phyloP scores from a whole-genome alignment of 2,329 filamentous ascomycete species.

The Bipolaris victoriae region DNA sequence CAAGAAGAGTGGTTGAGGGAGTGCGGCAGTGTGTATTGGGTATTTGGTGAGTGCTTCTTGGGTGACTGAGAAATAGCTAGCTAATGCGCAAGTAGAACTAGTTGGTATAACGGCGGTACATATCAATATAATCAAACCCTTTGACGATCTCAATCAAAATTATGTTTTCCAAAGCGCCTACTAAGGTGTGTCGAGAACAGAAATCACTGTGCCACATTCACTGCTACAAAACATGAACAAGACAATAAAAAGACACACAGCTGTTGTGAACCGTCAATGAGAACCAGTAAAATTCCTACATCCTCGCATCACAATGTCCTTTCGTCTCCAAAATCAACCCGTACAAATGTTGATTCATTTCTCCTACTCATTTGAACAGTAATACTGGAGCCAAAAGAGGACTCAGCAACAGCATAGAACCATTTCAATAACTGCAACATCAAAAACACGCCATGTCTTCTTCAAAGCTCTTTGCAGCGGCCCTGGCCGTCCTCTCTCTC shows the following conservation, averaged over 20 bases:
- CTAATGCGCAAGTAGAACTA: background rate
- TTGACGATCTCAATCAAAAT: too few species aligned
- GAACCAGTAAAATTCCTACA: background rate
- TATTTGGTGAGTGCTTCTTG: background rate
- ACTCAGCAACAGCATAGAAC: background rate
- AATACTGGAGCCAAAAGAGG: background rate
- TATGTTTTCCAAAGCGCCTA: background rate
- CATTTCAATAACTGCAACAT: background rate
- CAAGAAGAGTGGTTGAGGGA: constrained; percentile 29
- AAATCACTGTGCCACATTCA: background rate
- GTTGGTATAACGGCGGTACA: background rate
- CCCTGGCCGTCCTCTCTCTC: constrained; percentile 17
- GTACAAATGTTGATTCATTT: background rate
- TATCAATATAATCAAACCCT: background rate
- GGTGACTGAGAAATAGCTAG: background rate
- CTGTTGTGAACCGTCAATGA: constrained; percentile 14
- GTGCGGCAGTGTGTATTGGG: constrained; percentile 10
- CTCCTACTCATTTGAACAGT: background rate
- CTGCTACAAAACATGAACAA: background rate
- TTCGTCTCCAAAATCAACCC: background rate
- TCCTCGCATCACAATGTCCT: background rate
- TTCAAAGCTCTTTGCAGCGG: background rate
- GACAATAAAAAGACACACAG: background rate
- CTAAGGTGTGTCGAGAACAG: background rate
- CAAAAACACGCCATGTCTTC: constrained; percentile 2